A percentile compares a stretch with the other conserved stretches of the same genome.
These are phyloP conservation scores for Camellia sinensis DNA, from an alignment of 148 eudicot species.

Conservation along the genomic window DNA sequence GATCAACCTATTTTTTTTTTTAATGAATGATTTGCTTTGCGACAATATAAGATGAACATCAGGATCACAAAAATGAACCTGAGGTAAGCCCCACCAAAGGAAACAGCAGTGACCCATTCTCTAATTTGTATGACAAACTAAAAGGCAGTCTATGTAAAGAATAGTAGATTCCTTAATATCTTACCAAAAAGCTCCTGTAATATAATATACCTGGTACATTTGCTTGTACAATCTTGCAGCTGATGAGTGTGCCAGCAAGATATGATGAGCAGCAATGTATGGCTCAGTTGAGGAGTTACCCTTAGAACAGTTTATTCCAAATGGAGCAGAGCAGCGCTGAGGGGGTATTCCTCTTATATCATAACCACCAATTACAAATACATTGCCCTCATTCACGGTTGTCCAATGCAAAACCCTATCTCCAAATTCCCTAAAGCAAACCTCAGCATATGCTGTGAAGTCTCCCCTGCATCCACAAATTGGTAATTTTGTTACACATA, in stretches of 20 bases:
- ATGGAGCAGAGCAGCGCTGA: constrained; percentile 37
- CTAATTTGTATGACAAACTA: no score
- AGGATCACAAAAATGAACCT: no score
- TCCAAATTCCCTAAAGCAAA: constrained; percentile 75
- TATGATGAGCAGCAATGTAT: constrained; percentile 47
- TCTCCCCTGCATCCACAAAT: constrained; percentile 45
- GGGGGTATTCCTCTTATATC: constrained; percentile 34
- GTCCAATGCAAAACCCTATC: constrained; percentile 60
- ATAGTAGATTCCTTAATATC: not conserved
- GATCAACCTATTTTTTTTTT: no score
- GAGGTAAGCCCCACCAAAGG: no score
- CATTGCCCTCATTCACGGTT: constrained; percentile 54
- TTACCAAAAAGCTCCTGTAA: not conserved
- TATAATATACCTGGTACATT: constrained; percentile 66
- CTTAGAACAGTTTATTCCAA: constrained; percentile 31
- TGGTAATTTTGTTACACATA: not conserved
- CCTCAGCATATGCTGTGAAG: constrained; percentile 52
- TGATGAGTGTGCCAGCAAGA: constrained; percentile 61
- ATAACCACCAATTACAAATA: constrained; percentile 37
- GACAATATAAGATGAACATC: no score
- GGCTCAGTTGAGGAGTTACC: constrained; percentile 58
- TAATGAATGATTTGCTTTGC: no score
- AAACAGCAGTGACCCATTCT: no score
- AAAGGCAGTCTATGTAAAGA: no score
- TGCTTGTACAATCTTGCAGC: constrained; percentile 39